phyloP scores from a whole-genome alignment of 1,139 yeast species.

The Tardiomyces digboiensis region DNA sequence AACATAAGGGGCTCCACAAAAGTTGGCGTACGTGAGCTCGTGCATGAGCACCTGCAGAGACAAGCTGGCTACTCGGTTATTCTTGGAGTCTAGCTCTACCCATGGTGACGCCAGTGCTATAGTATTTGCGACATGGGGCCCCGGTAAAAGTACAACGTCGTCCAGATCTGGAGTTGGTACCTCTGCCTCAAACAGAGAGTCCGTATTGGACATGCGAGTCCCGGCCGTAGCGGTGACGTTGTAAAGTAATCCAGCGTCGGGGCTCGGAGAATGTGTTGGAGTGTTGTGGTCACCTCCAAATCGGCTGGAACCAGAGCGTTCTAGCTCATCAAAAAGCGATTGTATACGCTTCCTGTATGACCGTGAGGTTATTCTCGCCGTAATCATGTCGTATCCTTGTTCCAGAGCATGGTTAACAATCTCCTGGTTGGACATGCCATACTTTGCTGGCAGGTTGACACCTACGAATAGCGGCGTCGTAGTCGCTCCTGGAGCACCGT shows the following conservation, averaged over 20 bases:
- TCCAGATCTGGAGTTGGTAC: slow-evolving; percentile 17
- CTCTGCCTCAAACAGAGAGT: not conserved
- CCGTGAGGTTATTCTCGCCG: slow-evolving; percentile 26
- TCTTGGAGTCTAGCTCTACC: slow-evolving; percentile 50
- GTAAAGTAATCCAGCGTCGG: not conserved
- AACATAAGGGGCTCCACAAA: slow-evolving; percentile 42
- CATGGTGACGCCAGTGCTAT: slow-evolving; percentile 52
- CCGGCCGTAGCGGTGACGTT: not conserved
- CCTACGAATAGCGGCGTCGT: slow-evolving; percentile 24
- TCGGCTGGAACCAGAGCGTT: not conserved
- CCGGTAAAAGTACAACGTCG: slow-evolving; percentile 27
- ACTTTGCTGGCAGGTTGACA: slow-evolving; percentile 26
- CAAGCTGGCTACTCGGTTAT: slow-evolving; percentile 38
- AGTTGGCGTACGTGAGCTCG: slow-evolving; percentile 50
- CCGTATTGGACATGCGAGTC: not conserved
- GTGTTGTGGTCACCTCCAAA: not conserved
- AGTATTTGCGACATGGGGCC: slow-evolving; percentile 30
- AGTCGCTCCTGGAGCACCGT: too few relatives aligned
- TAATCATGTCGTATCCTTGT: slow-evolving; percentile 29
- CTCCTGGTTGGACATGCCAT: slow-evolving; percentile 20
- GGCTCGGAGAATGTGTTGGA: not conserved
- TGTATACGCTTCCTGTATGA: slow-evolving; percentile 22
- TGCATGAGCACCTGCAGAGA: slow-evolving; percentile 44
- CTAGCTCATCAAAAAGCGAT: slow-evolving; percentile 13
- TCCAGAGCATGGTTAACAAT: slow-evolving; percentile 24